Base-by-base conservation (phyloP, 148 eudicot genomes). In the Arctostaphylos glauca region DNA sequence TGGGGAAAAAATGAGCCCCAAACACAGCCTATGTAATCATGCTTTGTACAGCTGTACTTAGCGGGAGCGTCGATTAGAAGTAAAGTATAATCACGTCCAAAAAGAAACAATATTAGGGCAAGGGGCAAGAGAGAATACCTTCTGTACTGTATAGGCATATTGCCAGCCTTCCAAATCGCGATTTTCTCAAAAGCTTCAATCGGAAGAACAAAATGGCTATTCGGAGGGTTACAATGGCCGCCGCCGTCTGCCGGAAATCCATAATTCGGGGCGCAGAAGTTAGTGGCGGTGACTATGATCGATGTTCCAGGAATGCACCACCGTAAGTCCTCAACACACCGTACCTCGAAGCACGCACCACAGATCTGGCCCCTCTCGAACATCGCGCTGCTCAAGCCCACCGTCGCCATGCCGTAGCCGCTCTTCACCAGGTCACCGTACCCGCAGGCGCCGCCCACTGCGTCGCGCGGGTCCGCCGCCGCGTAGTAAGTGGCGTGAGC, bases 171-270 rank as follows among this genome's bases (percentile, higher is more conserved):
- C 98, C 98, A 96, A 66, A 94, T 89, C 1, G 98, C 98, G 81
- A 96, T 94, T 93, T 96, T 96, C 89, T 94, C 98, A 86, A 96
- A 96, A 0, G 95, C 94, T 49, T 96, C 96, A 81, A 96, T 96
- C 2, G 98, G 98, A 14, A 96, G 78, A 15, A 96, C 98, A 81
- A 96, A 96, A 72, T 96, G 98, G 67, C 87, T 84, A 81, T 96
- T 96, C 0, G 96, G 96, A 0, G 90, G 90, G 74, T 96, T 96
- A 86, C 98, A 96, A 0, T 78, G 84, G 3, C 98, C 98, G 2
- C 98, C 98, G 9, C 79, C 92, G 23, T 92, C 98, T 0, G 91
- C 89, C 6, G 84, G 43, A 49, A 96, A 90, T 2, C 93, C 98
- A 41, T 79, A 93, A 77, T 96, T 96, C 2, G 98, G 98, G 0